phyloP scores from a whole-genome alignment of 2,329 filamentous ascomycete genomes.

The Ceratocystiopsis minuta region DNA sequence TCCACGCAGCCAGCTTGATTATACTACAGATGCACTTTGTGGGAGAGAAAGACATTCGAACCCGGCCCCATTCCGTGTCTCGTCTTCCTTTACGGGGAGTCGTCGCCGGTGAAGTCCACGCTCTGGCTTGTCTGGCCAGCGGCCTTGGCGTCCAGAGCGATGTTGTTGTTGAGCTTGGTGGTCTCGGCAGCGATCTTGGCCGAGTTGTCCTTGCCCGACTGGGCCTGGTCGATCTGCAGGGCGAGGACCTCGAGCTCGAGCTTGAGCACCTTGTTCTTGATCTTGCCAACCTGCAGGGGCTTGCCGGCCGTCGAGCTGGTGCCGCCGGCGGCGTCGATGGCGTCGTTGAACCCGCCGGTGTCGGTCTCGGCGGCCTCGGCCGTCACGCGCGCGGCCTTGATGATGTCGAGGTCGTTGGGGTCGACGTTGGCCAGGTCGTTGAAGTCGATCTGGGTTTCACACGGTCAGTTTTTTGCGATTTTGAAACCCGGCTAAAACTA shows the following conservation, averaged over 20 bases:
- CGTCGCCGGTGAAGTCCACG: conserved; percentile 18
- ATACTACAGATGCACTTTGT: too few relatives aligned
- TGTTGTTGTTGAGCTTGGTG: conserved; percentile 35
- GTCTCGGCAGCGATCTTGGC: conserved; percentile 26
- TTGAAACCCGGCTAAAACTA: not conserved
- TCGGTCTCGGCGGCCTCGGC: conserved; percentile 36
- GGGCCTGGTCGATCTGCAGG: conserved; percentile 32
- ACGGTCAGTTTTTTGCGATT: not conserved
- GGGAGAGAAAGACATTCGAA: too few relatives aligned
- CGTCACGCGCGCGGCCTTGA: conserved; percentile 28
- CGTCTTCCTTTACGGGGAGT: conserved; percentile 2
- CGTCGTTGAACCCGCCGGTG: conserved; percentile 33
- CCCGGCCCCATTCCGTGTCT: too few relatives aligned
- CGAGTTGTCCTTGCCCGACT: conserved; percentile 23
- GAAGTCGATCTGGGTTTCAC: conserved; percentile 23
- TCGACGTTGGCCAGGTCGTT: conserved; percentile 28
- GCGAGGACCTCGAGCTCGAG: conserved; percentile 32
- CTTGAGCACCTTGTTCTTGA: conserved; percentile 44
- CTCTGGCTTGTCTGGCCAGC: conserved; percentile 19
- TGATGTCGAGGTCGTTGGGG: conserved; percentile 28
- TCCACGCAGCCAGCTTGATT: too few relatives aligned
- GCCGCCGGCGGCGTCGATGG: conserved; percentile 27
- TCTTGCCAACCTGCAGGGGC: conserved; percentile 35
- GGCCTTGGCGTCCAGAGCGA: conserved; percentile 19
- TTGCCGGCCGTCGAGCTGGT: conserved; percentile 18